Base-by-base conservation (phyloP, 106 monocot species). In the Platanthera guangdongensis region DNA sequence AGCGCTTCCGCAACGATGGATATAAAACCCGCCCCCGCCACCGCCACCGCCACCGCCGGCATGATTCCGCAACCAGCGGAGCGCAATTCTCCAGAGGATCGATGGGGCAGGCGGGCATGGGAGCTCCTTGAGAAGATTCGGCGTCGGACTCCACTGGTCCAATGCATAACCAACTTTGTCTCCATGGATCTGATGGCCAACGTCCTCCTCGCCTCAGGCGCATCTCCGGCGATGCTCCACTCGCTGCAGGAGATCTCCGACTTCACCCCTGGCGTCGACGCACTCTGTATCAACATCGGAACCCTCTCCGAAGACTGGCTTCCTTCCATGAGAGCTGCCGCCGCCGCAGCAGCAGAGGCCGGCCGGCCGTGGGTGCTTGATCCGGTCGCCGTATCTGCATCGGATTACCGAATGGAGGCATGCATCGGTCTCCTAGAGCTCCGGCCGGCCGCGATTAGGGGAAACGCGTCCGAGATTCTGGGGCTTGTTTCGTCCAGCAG, bases 211-310 rank as follows among this genome's bases (percentile, higher is more conserved):
- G 90, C 95, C 52, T 82, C 83, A 25, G 93, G 92, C 15, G 92
- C 95, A 15, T 96, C 95, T 0, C 95, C 95, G 7, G 95, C 95
- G 13, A 96, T 96, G 95, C 62, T 96, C 75, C 93, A 93, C 84
- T 80, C 85, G 48, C 22, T 89, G 57, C n/a, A 21, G 4, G 95
- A 96, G 82, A 86, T 96, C 76, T 18, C 54, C 4, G 95, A 89
- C 77, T 96, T 96, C 82, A 86, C 95, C 11, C 95, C 95, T 1
- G 77, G 76, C 21, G 82, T 52, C 81, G 90, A 86, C 81, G 82
- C 87, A 1, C 77, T 96, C 62, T 85, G 50, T 79, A 57, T 96
- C 79, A 96, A 96, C 87, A 50, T 96, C 51, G 95, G 95, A 50
- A 96, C 95, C 16, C 85, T 96, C 50, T 82, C 90, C 49, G 84